Base-by-base conservation (phyloP, 805 yeast species). In the Tetrapisispora taiwanensis region DNA sequence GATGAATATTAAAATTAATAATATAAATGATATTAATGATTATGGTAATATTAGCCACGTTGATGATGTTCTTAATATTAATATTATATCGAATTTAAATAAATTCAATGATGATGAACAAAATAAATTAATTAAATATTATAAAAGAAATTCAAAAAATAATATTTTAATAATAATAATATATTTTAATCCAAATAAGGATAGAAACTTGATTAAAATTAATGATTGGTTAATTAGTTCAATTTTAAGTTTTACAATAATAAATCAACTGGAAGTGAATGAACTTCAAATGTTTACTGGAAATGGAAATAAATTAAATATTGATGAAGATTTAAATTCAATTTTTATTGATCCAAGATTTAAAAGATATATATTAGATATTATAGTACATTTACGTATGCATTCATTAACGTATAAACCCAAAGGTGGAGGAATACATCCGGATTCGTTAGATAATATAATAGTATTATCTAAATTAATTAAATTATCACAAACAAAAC, bases 321-420 rank as follows among this genome's bases (percentile, higher is more conserved):
- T n/a, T n/a, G n/a, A n/a, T n/a, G n/a, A n/a, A n/a, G 26, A 22
- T 22, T 22, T 22, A 18, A 36, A 35, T 10, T 9, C 30, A n/a
- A 9, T 41, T 13, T 10, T 14, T n/a, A 31, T 42, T 18, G 24
- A 20, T 6, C 41, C 53, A 14, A 35, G 40, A 12, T 30, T 54
- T 10, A 40, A 36, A 35, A 65, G 79, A 9, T 80, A 79, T 51
- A 71, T 78, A 49, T 72, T 77, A 46, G 85, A 80, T 55, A 67
- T 81, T 7, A 63, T 76, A 31, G 67, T 79, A 2, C 78, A 72
- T 53, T 47, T 75, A 7, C 63, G 87, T 42, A 68, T 73, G 54
- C 82, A 79, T 52, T 55, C 84, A 41, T 67, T 78, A 50, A 71
- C 76, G 13, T 57, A 64, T 30, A 57, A 53, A 32, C 55, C 56